Percentiles rank a stretch among this genome's conserved stretches.
These are phyloP conservation scores for Insectozyma bohioensis DNA, from an alignment of 1,139 yeast species.

Conservation along the genomic window DNA sequence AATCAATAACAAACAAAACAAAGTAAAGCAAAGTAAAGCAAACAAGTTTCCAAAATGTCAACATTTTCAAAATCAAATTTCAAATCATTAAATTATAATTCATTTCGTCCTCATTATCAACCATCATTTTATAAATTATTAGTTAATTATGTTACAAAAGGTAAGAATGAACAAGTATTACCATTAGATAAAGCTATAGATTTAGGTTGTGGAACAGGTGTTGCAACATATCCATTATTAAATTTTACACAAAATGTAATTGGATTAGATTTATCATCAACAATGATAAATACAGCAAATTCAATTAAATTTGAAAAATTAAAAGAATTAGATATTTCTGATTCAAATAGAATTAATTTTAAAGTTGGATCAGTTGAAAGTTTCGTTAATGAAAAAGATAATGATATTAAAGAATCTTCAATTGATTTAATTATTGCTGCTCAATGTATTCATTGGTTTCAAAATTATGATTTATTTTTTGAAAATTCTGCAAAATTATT, in stretches of 20 bases:
- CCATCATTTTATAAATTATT: constrained; percentile 47
- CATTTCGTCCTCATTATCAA: constrained; percentile 70
- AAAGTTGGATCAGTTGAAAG: constrained; percentile 37
- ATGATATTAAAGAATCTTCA: constrained; percentile 17
- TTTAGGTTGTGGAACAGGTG: constrained; percentile 45
- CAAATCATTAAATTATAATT: constrained; percentile 57
- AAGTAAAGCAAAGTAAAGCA: neutral
- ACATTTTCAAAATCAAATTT: constrained; percentile 62
- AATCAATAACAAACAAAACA: neutral
- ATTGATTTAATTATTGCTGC: constrained; percentile 45
- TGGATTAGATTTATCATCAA: constrained; percentile 36
- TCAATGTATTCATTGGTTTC: constrained; percentile 49
- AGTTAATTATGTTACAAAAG: constrained; percentile 23
- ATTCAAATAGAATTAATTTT: constrained; percentile 28
- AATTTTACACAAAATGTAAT: constrained; percentile 29
- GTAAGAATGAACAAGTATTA: constrained; percentile 11
- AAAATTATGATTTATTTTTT: constrained; percentile 36
- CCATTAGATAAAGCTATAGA: constrained; percentile 30
- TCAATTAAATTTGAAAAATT: constrained; percentile 22
- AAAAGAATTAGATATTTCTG: constrained; percentile 21
- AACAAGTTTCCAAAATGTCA: constrained; percentile 48
- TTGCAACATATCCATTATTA: constrained; percentile 38
- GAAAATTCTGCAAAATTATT: constrained; percentile 27
- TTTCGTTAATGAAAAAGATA: constrained; percentile 19
- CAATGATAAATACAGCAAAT: constrained; percentile 37